These are phyloP conservation scores for Helminthosporium solani DNA, from an alignment of 2,329 filamentous ascomycete genomes.

Conservation along the genomic window DNA sequence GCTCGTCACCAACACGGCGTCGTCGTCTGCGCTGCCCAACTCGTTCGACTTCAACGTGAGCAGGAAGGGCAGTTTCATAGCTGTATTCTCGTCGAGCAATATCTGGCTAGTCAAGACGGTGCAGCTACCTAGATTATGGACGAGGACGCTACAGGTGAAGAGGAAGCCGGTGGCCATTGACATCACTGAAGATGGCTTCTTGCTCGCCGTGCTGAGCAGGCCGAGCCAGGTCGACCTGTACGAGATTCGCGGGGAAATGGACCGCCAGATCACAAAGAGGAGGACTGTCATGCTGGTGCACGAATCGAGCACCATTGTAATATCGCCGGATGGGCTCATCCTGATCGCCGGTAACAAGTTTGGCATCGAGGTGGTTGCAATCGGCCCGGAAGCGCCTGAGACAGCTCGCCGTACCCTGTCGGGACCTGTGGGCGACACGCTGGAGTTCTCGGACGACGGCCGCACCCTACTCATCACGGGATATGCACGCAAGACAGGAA, in stretches of 20 bases:
- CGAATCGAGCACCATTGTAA: conserved; percentile 71
- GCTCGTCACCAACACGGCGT: conserved; percentile 41
- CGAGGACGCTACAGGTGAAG: conserved; percentile 39
- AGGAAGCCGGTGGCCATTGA: conserved; percentile 60
- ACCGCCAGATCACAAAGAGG: conserved; percentile 63
- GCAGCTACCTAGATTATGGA: conserved; percentile 39
- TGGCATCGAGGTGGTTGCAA: conserved; percentile 82
- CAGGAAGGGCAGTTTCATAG: conserved; percentile 39
- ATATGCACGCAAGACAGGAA: conserved; percentile 37
- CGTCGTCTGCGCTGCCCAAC: conserved; percentile 42
- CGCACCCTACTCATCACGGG: conserved; percentile 43
- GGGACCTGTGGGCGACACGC: conserved; percentile 37
- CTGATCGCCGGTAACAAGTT: conserved; percentile 82
- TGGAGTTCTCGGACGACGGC: conserved; percentile 44
- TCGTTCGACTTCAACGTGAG: conserved; percentile 42
- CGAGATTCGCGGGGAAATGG: conserved; percentile 54
- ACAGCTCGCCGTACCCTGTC: conserved; percentile 38
- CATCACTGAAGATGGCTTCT: conserved; percentile 73
- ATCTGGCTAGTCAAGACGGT: conserved; percentile 42
- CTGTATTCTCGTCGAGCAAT: conserved; percentile 40
- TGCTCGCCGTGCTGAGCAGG: conserved; percentile 76
- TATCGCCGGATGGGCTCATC: conserved; percentile 80
- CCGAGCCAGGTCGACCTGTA: conserved; percentile 89
- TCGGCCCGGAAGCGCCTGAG: conserved; percentile 59
- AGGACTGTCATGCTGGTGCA: conserved; percentile 77